Evolutionary conservation across 768 basidiomycete species (phyloP).

Genomic region (Cystobasidium onofrii): DNA sequence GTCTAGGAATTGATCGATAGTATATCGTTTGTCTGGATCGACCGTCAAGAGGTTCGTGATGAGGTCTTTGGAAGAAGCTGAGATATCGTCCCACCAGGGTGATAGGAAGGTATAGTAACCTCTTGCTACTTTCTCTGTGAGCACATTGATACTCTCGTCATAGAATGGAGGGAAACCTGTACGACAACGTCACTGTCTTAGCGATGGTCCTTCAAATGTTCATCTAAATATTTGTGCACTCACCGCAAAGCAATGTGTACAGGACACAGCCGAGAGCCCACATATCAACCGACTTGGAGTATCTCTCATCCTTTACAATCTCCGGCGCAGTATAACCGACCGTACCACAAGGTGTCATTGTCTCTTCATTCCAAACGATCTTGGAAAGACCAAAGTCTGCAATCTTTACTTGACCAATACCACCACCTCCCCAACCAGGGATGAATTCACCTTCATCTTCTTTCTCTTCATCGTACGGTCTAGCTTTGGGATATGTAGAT

Average conservation of each 20-base stretch:
- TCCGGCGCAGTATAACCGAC: slow-evolving; percentile 99
- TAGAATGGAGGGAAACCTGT: slow-evolving; percentile 71
- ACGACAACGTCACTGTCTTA: neutral
- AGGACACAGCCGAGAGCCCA: slow-evolving; percentile 99
- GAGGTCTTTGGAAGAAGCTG: slow-evolving; percentile 76
- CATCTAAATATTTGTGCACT: neutral
- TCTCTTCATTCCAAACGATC: slow-evolving; percentile 97
- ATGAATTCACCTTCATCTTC: slow-evolving; percentile 96
- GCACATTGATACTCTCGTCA: slow-evolving; percentile 94
- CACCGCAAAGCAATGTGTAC: slow-evolving; percentile 89
- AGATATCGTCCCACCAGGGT: slow-evolving; percentile 99
- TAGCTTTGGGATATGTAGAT: slow-evolving; percentile 61
- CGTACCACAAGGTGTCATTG: slow-evolving; percentile 99
- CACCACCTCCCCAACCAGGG: slow-evolving; percentile 85
- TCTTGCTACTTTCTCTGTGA: slow-evolving; percentile 94
- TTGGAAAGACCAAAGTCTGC: slow-evolving; percentile 97
- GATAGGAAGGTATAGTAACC: slow-evolving; percentile 97
- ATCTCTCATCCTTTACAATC: slow-evolving; percentile 97
- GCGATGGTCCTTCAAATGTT: neutral
- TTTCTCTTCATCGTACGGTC: slow-evolving; percentile 95
- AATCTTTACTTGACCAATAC: slow-evolving; percentile 95
- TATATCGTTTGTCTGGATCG: slow-evolving; percentile 88
- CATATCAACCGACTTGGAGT: slow-evolving; percentile 96
- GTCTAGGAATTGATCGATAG: slow-evolving; percentile 92
- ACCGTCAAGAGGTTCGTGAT: slow-evolving; percentile 91